Base-by-base conservation (phyloP, 106 monocot genomes). In the Hemerocallis citrina region DNA sequence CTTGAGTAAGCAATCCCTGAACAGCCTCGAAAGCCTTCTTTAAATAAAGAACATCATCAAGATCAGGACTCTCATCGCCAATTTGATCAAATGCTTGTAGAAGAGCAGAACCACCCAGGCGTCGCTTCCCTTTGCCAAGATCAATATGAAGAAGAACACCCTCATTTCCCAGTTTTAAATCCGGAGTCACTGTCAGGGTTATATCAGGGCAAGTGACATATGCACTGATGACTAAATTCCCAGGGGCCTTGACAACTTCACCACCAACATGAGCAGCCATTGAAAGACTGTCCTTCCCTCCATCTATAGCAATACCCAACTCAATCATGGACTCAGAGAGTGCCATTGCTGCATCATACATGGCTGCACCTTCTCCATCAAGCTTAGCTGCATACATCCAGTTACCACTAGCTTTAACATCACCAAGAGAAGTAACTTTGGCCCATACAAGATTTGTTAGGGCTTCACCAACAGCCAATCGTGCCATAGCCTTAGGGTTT, bases 371-470 rank as follows among this genome's bases (percentile, higher is more conserved):
- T 81, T 96, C 95, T 22, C 95, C 95, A 57, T 91, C 90, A 24
- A 96, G 81, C 68, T 96, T 96, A n/a, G 95, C 95, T 50, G 95
- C 90, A 72, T 96, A 96, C 95, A 96, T 96, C 95, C 90, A 91
- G 59, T 96, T 96, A 8, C 95, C 95, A 56, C 95, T 96, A 15
- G 90, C 89, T 66, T 96, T 96, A 29, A 96, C 86, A 72, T 96
- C 90, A 63, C 67, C 39, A 23, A 96, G 86, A 35, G 95, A 83
- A 25, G 95, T 86, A 46, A 91, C 79, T 64, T 84, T 91, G 16
- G 95, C 90, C 90, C 86, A 96, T 7, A 96, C 86, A 34, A 96
- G 73, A 72, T 96, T 96, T 29, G 95, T 96, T 46, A 91, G 64
- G 11, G 95, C 86, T 71, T 96, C 95, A 34, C 95, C 90, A 58